Base-by-base conservation (phyloP, 345 rosid species). In the Microcos paniculata region DNA sequence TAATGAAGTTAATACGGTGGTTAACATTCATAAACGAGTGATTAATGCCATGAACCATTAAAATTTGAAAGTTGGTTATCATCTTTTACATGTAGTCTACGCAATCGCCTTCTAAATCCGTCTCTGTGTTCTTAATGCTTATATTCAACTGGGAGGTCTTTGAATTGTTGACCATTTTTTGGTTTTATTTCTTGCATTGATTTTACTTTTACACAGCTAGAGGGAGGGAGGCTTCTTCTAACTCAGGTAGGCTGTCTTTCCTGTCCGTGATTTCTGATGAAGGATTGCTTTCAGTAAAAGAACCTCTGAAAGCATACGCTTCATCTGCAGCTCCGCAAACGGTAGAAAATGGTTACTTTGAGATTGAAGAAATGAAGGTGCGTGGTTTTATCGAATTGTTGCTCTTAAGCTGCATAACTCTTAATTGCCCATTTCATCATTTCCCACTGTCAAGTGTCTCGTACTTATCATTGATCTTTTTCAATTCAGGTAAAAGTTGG, bases 201-300 rank as follows among this genome's bases (percentile, higher is more conserved):
- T 76, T 78, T 23, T 53, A 14, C 49, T 53, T 42, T 68, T 24
- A 28, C 80, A 40, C 81, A 93, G 97, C 78, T 76, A 80, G 86
- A 75, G 83, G 92, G 58, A 83, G 79, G 80, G 83, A 84, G 65
- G 79, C 62, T 81, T 77, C 83, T 77, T 61, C 78, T 40, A 84
- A 80, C 57, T 57, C 85, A 2, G 74, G 82, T 53, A 85, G 88
- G 71, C 73, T 79, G 71, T 83, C 87, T 15, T 88, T 81, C 78
- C 71, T 84, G 61, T 84, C 88, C 62, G 80, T 80, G 57, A 43
- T 84, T 30, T 65, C 76, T 61, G 94, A 88, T 73, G 90, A 83
- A 72, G 82, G 40, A 59, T 81, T 76, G 31, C 18, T 67, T 72
- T 48, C 42, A 5, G 73, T 57, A 42, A 87, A 78, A 69, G 80